Evolutionary conservation across 495 filamentous ascomycete genomes (phyloP), one percentile per base, ranked within the genome.

Genomic region (Aspergillus sparsus): DNA sequence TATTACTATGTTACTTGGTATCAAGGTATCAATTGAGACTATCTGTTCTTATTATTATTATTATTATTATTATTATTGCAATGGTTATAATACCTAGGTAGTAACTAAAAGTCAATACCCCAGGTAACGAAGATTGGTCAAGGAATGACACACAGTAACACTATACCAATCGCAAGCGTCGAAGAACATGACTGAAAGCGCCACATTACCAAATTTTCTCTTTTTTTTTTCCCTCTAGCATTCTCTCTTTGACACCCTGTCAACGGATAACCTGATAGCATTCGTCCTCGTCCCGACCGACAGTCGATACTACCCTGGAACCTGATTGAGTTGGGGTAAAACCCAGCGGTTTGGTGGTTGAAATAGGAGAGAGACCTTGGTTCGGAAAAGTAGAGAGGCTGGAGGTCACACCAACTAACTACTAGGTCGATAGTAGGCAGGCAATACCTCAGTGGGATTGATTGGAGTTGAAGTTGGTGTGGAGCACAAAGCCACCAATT

Each of bases 121-220:
- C 52, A 31, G 53, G 53, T 32, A 51, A 51, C 59, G n/a, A 21
- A 47, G 16, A 21, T 45, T 46, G 11, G 45, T 64, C 27, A 32
- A 61, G 44, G 58, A 64, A 61, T 64, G 62, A 60, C 62, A 60
- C 57, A 57, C 53, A 61, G 62, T 45, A 64, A 61, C 62, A 46
- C 32, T 45, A 54, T 58, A 41, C 62, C 62, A 61, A 58, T 64
- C 42, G 58, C 62, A 64, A 58, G 45, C 58, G 53, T 54, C 52
- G 36, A 52, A 42, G 49, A 55, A 53, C 53, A 55, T 55, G 11
- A 47, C 62, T 36, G 58, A 47, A 64, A 58, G 49, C 58, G 54
- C 58, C 57, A 61, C 62, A 33, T 50, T 51, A 37, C 44, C 16
- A 35, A 52, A 21, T 49, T 13, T 49, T 18, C 21, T 49, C 9